Evolutionary conservation across 345 rosid genomes (phyloP).

Genomic region (Luvunga scandens): DNA sequence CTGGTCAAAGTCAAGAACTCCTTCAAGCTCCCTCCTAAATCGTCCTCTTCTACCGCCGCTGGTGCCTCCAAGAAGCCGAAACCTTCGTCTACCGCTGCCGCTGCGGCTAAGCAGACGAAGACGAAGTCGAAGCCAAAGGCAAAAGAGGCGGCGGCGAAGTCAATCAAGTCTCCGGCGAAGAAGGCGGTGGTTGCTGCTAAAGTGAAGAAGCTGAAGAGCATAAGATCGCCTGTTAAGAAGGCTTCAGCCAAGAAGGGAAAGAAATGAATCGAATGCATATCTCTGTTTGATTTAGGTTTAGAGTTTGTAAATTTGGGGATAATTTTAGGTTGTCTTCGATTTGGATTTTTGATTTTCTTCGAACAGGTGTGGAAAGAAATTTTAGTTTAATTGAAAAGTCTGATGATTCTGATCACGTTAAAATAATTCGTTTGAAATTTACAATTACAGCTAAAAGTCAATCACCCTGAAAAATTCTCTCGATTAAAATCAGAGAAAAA

Average conservation of each 20-base stretch:
- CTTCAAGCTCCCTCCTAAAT: conserved; percentile 36
- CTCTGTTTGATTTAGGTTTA: neutral
- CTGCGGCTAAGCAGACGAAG: neutral
- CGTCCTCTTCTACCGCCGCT: conserved; percentile 7
- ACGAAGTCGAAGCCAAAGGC: conserved; percentile 20
- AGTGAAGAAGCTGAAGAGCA: conserved; percentile 33
- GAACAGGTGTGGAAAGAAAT: neutral
- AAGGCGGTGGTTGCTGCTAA: conserved; percentile 13
- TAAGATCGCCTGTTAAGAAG: conserved; percentile 37
- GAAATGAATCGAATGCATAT: neutral
- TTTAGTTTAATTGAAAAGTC: neutral
- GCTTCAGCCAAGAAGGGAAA: conserved; percentile 30
- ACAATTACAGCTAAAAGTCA: too few species aligned
- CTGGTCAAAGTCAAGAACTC: conserved; percentile 50
- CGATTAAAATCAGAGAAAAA: neutral
- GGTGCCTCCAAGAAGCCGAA: neutral
- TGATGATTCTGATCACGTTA: neutral
- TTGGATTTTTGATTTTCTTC: neutral
- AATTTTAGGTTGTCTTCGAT: neutral
- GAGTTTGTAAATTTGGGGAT: conserved; percentile 4
- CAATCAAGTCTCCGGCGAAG: conserved; percentile 12
- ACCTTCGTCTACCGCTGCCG: neutral
- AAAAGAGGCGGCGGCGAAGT: neutral
- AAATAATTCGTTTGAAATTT: neutral
- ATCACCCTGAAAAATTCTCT: neutral